Evolutionary conservation across 208 protist genomes (phyloP).

Genomic region (Acanthamoeba triangularis): DNA sequence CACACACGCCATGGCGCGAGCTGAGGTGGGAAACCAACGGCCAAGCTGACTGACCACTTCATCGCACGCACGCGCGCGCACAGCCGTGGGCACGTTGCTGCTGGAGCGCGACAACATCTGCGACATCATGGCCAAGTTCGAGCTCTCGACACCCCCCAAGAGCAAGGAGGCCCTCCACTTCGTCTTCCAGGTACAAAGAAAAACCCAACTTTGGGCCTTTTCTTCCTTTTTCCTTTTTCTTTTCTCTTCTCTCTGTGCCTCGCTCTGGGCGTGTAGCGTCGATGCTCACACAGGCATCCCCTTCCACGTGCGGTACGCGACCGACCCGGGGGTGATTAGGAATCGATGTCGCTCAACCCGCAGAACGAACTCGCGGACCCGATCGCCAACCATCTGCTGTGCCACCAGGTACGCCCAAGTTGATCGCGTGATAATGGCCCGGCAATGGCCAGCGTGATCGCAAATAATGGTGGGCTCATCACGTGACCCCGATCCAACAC

Average conservation of each 20-base stretch:
- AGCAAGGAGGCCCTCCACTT: slow-evolving; percentile 47
- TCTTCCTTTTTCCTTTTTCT: too few relatives aligned
- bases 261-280: too few relatives aligned
- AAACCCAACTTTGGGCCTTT: too few relatives aligned
- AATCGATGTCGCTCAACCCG: slow-evolving; percentile 62
- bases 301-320: too few relatives aligned
- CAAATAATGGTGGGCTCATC: too few relatives aligned
- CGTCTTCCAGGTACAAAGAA: background rate
- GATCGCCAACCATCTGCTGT: slow-evolving; percentile 14
- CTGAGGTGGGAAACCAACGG: background rate
- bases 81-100: background rate
- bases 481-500: background rate
- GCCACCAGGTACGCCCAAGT: slow-evolving; percentile 10
- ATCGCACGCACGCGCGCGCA: background rate
- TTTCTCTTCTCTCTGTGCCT: too few relatives aligned
- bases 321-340: too few relatives aligned
- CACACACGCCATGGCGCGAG: too few relatives aligned
- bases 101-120: slow-evolving; percentile 29
- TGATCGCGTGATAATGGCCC: too few relatives aligned
- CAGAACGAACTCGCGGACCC: background rate
- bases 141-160: background rate
- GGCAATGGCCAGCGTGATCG: too few relatives aligned
- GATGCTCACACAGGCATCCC: too few relatives aligned
- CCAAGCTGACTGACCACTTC: background rate
- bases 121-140: slow-evolving; percentile 46